Conservation (phyloP, 306 rosid genomes). For the Begonia loranthoides region DNA sequence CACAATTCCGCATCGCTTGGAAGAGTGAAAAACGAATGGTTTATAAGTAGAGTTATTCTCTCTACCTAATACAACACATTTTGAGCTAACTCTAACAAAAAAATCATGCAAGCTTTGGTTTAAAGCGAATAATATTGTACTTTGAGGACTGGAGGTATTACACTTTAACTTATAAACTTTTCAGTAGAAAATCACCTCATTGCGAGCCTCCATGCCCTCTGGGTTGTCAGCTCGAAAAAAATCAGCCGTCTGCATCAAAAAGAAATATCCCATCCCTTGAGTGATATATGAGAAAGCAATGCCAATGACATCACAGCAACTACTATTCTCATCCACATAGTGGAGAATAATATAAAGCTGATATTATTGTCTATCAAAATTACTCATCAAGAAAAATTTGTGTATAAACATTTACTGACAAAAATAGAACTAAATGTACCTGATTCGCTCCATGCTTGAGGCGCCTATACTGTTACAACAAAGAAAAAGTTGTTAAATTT, state of each 20-base stretch:
- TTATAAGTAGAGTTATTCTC: too few species aligned
- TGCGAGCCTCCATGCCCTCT: conserved; percentile 94
- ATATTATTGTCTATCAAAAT: not conserved
- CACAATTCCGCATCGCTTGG: too few species aligned
- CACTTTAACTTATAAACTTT: conserved; percentile 12
- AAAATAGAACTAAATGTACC: conserved; percentile 28
- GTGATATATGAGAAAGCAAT: too few species aligned
- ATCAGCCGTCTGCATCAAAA: conserved; percentile 74
- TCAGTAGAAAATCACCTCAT: conserved; percentile 58
- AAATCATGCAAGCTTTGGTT: too few species aligned
- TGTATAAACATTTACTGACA: not conserved
- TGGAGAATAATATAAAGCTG: not conserved
- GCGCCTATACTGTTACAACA: conserved; percentile 78
- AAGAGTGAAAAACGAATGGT: too few species aligned
- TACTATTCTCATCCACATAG: not conserved
- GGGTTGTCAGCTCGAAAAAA: conserved; percentile 96
- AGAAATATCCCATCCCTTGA: too few species aligned
- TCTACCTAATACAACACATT: too few species aligned
- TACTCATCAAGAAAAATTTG: not conserved
- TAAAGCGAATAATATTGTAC: too few species aligned
- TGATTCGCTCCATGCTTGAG: conserved; percentile 90
- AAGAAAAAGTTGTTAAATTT: conserved; percentile 13
- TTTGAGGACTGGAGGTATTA: too few species aligned
- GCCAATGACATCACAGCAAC: conserved; percentile 8
- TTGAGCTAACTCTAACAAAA: too few species aligned